Base-by-base conservation (phyloP, 805 yeast species). In the Kuraishia ogatae region DNA sequence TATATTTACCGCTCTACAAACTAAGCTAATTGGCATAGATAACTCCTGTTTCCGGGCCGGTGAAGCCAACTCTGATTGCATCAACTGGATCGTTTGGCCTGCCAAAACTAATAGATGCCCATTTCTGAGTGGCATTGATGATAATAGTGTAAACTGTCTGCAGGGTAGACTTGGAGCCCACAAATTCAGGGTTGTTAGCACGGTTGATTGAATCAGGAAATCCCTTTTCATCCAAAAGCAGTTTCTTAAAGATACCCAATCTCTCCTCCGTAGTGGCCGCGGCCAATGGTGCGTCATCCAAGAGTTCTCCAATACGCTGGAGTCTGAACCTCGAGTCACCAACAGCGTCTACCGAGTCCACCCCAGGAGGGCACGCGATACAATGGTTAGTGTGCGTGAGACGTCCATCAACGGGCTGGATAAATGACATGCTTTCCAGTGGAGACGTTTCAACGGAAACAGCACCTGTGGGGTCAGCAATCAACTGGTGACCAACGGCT, bases 391-490 rank as follows among this genome's bases (percentile, higher is more conserved):
- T 39, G 46, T 56, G 58, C 2, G 55, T 28, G 6, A 56, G 29
- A 6, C 21, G 39, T 2, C 49, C 35, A 3, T 52, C 52, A 15
- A 23, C 26, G 15, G 55, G 43, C 15, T n/a, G 28, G 21, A 56
- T 50, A 19, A 29, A 46, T 1, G 57, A 56, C 50, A 35, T 26
- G 1, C 39, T 22, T 6, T 50, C 54, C 2, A 43, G 39, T 5
- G 58, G 58, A 11, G 57, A 54, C 10, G 58, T 56, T 20, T 54
- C 58, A 17, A 54, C 50, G 6, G 58, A 56, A 2, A 56, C 53
- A 10, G 51, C 55, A 6, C 57, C 56, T 2, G n/a, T 22, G n/a
- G 47, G 48, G 47, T 56, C 58, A 19, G 53, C 57, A 29, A 56
- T 17, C 7, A 56, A 39, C 46, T 54, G 39, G 46, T 56, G 58